Base-by-base conservation (phyloP, 2,329 filamentous ascomycete species). In the Rasamsonia emersonii region DNA sequence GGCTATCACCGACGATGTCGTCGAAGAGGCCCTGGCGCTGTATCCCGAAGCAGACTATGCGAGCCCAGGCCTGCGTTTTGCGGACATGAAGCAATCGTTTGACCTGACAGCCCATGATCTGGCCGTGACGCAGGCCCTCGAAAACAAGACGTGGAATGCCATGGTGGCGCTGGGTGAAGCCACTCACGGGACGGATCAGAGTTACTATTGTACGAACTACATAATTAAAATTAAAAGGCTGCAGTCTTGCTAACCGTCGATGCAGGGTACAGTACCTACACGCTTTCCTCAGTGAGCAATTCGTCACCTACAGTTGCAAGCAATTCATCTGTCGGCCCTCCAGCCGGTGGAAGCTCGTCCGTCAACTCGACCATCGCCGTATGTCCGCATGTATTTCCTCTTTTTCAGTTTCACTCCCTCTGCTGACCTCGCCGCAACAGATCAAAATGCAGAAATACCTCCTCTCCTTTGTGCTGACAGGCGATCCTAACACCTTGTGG, bases 121-220 rank as follows among this genome's bases (percentile, higher is more conserved):
- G 14, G 56, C 54, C 4, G 33, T 58, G 1, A 60, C 55, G 2
- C 45, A 52, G 8, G 54, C 53, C 15, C 32, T 59, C 15, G 40
- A 51, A 5, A 59, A 59, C 43, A 37, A 58, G 24, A 59, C 54
- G 4, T 60, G 53, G 55, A 60, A 59, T 36, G 53, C 50, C 1
- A 41, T 49, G 43, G 50, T 58, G 14, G 47, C 45, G 9, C 38
- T 60, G 3, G 52, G 39, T 14, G 13, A 37, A 9, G 48, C 56
- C 13, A 55, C 50, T 5, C 56, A 59, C 33, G 54, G 56, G 4
- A 58, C 54, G 4, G 56, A 59, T 39, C 53, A 58, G 37, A 47
- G 39, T 20, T 59, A 58, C 40, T 58, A 58, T 40, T 59, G 53
- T 43, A 38, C 3, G 20, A n/a, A n/a, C n/a, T n/a, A n/a, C n/a